Conservation (phyloP, 2,329 filamentous ascomycete species). For the Botrytis fragariae region DNA sequence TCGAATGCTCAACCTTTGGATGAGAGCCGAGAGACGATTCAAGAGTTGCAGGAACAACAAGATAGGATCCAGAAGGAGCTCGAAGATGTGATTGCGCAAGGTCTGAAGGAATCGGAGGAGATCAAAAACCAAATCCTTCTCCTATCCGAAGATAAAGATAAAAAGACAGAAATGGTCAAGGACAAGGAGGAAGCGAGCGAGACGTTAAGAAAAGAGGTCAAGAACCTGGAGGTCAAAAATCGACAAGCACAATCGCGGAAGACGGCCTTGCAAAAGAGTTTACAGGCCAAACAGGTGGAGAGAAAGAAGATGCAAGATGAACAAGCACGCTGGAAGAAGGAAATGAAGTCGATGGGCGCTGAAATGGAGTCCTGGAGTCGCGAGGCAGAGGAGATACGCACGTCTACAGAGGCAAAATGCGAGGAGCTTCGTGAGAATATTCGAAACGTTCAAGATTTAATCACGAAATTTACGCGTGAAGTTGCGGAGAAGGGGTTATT, state of each 20-base stretch:
- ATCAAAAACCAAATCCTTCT: conserved; percentile 63
- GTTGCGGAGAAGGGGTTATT: conserved; percentile 68
- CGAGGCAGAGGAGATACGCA: conserved; percentile 51
- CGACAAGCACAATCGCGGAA: conserved; percentile 76
- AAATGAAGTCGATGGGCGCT: conserved; percentile 57
- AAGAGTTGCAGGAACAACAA: conserved; percentile 77
- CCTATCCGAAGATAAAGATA: conserved; percentile 73
- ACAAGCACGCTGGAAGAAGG: conserved; percentile 65
- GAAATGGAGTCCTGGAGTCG: conserved; percentile 54
- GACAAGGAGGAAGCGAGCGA: conserved; percentile 90
- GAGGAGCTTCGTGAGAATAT: conserved; percentile 55
- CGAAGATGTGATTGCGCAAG: conserved; percentile 71
- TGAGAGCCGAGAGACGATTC: conserved; percentile 64
- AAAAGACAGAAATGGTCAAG: conserved; percentile 72
- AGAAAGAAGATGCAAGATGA: conserved; percentile 68
- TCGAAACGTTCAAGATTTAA: conserved; percentile 56
- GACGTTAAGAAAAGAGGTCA: conserved; percentile 77
- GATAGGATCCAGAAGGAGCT: conserved; percentile 79
- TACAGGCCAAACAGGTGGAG: conserved; percentile 68
- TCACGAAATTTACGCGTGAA: conserved; percentile 62
- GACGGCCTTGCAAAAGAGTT: conserved; percentile 69
- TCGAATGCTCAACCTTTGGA: conserved; percentile 45
- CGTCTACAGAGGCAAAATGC: conserved; percentile 52
- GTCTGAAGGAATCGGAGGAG: conserved; percentile 70
- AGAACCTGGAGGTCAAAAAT: conserved; percentile 77